These are phyloP conservation scores for Umbelopsis sp. DNA, from an alignment of 371 early-diverging fungal genomes.

Conservation along the genomic window DNA sequence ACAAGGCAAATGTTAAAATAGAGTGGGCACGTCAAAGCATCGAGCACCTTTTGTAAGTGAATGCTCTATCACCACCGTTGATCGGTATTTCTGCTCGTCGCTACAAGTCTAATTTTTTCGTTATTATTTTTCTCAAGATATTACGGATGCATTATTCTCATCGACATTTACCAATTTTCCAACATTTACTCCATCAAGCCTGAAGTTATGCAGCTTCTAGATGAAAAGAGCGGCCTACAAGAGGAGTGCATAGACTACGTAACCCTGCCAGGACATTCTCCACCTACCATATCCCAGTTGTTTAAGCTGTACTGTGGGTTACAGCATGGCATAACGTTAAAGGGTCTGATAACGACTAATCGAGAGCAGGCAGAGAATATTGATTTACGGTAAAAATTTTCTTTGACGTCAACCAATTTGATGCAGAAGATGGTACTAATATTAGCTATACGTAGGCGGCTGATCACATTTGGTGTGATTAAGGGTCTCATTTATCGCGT, in stretches of 20 bases:
- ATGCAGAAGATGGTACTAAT: slow-evolving; percentile 3
- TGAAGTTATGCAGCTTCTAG: slow-evolving; percentile 63
- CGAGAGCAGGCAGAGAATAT: slow-evolving; percentile 62
- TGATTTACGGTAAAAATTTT: slow-evolving; percentile 68
- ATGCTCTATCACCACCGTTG: neutral
- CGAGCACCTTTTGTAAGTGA: slow-evolving; percentile 77
- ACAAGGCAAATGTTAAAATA: slow-evolving; percentile 75
- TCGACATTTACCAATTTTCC: slow-evolving; percentile 89
- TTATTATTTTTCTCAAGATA: slow-evolving; percentile 38
- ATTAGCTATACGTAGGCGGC: slow-evolving; percentile 53
- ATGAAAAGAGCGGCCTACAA: slow-evolving; percentile 61
- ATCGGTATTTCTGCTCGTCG: too few relatives aligned
- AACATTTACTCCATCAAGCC: slow-evolving; percentile 79
- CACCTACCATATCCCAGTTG: slow-evolving; percentile 65
- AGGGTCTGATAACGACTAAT: slow-evolving; percentile 78
- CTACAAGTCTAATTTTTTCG: too few relatives aligned
- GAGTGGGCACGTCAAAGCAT: slow-evolving; percentile 75
- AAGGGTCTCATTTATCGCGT: slow-evolving; percentile 81
- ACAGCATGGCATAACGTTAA: slow-evolving; percentile 72
- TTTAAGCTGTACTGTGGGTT: slow-evolving; percentile 76
- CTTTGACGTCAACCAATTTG: neutral
- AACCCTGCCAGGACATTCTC: slow-evolving; percentile 56
- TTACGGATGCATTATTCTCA: slow-evolving; percentile 81
- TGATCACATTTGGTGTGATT: slow-evolving; percentile 82
- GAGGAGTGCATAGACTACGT: slow-evolving; percentile 73